Conservation (phyloP, 495 filamentous ascomycete species). For the Terfezia claveryi region DNA sequence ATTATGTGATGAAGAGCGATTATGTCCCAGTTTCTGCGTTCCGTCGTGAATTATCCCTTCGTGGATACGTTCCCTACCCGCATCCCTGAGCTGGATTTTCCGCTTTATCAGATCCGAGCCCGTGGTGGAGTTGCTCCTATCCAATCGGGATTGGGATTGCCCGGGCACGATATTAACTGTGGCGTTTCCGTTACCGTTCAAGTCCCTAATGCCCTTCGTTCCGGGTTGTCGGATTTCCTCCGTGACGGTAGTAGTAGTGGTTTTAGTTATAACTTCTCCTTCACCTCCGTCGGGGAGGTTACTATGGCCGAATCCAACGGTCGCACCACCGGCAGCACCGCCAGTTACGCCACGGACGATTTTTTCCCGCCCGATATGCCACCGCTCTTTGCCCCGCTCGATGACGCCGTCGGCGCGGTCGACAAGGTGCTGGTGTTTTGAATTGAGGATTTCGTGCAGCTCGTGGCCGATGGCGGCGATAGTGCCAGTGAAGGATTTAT, state of each 20-base stretch:
- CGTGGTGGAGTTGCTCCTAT: background rate
- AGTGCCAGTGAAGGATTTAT: slow-evolving; percentile 12
- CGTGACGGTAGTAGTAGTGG: background rate
- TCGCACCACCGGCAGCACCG: no score
- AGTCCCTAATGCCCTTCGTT: background rate
- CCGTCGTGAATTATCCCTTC: background rate
- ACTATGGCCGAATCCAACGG: no score
- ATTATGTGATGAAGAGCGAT: background rate
- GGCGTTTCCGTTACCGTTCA: no score
- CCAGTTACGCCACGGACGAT: no score
- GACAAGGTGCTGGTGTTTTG: background rate
- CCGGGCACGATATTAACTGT: no score
- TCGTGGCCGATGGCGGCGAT: slow-evolving; percentile 10
- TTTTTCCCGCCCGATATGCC: no score
- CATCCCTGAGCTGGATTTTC: background rate
- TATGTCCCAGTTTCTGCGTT: background rate
- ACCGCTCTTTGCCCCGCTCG: background rate
- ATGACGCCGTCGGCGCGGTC: background rate
- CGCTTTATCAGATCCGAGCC: background rate
- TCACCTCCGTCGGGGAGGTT: no score
- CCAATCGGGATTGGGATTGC: background rate
- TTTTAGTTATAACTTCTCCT: background rate
- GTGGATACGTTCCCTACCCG: no score
- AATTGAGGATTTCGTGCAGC: background rate
- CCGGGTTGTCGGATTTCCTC: background rate